These are phyloP conservation scores for Diaporthe sp. DNA, from an alignment of 2,329 filamentous ascomycete species.

Conservation along the genomic window DNA sequence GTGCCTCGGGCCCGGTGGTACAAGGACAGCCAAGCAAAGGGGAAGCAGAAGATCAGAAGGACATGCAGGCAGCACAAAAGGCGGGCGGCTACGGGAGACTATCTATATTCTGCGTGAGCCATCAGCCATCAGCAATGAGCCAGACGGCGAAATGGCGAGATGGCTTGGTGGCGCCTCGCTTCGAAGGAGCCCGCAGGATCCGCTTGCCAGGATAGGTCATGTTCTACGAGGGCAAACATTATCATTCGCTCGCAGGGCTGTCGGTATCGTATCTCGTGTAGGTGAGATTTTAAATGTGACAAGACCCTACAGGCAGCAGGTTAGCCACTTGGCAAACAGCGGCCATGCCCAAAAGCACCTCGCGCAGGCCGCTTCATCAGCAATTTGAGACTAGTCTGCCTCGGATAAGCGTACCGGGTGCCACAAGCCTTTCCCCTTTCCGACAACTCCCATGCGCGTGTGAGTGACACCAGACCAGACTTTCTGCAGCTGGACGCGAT, in stretches of 20 bases:
- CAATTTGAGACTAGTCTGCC: slow-evolving; percentile 5
- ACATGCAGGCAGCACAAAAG: background rate
- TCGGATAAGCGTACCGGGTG: slow-evolving; percentile 12
- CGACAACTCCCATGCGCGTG: background rate
- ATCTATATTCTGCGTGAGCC: background rate
- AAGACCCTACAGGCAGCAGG: background rate
- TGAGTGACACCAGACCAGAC: background rate
- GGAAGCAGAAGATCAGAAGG: slow-evolving; percentile 7
- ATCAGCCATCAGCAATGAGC: background rate
- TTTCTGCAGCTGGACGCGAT: slow-evolving; percentile 10
- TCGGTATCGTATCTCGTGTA: background rate
- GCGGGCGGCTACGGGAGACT: background rate
- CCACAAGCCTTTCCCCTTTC: background rate
- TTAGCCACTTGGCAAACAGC: slow-evolving; percentile 10
- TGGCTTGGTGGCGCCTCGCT: slow-evolving; percentile 10
- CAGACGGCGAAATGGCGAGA: background rate
- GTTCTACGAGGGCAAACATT: background rate
- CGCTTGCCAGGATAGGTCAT: slow-evolving; percentile 15
- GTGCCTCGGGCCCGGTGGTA: background rate
- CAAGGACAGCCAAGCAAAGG: background rate
- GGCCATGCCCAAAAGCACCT: slow-evolving; percentile 4
- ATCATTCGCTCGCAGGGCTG: background rate
- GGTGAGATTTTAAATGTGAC: slow-evolving; percentile 11
- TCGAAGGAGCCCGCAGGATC: background rate
- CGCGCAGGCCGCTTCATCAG: background rate